Evolutionary conservation across 2,329 filamentous ascomycete species (phyloP).

Genomic region (Fusarium phyllophilum): DNA sequence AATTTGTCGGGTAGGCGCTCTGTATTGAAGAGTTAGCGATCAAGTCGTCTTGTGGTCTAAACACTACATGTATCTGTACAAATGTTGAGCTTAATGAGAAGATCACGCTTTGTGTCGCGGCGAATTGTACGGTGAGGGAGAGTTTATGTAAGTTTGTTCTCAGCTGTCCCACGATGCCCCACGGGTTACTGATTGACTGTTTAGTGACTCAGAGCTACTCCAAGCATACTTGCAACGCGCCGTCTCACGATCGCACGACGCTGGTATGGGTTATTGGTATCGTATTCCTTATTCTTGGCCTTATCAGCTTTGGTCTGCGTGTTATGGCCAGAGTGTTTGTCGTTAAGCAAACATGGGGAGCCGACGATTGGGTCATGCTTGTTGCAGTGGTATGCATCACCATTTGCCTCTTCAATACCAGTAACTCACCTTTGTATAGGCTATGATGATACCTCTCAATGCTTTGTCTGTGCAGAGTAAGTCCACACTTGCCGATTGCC

Average conservation of each 20-base stretch:
- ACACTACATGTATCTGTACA: slow-evolving; percentile 20
- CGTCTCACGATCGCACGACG: slow-evolving; percentile 11
- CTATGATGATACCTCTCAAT: slow-evolving; percentile 18
- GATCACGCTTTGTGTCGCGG: slow-evolving; percentile 2
- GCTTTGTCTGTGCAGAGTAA: slow-evolving; percentile 1
- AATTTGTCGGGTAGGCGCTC: not conserved
- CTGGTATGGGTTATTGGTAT: slow-evolving; percentile 7
- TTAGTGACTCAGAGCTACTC: slow-evolving; percentile 12
- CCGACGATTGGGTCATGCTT: slow-evolving; percentile 22
- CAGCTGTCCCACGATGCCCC: accelerated
- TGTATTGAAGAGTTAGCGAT: slow-evolving; percentile 8
- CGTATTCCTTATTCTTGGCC: slow-evolving; percentile 1
- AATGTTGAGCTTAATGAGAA: slow-evolving; percentile 15
- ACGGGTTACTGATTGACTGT: not conserved
- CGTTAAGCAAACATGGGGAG: slow-evolving; percentile 11
- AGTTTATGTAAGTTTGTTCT: not conserved
- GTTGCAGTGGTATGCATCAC: slow-evolving; percentile 6
- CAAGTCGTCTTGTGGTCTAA: slow-evolving; percentile 16
- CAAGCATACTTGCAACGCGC: slow-evolving; percentile 12
- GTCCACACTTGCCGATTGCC: accelerated
- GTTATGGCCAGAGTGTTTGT: slow-evolving; percentile 19
- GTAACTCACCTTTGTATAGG: not conserved
- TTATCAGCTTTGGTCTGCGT: slow-evolving; percentile 6
- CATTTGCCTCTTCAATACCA: accelerated
- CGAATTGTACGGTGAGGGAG: slow-evolving; percentile 12